Percentiles rank a stretch among this genome's conserved stretches.
These are phyloP conservation scores for Platanthera zijinensis DNA, from an alignment of 106 monocot genomes.

Conservation along the genomic window DNA sequence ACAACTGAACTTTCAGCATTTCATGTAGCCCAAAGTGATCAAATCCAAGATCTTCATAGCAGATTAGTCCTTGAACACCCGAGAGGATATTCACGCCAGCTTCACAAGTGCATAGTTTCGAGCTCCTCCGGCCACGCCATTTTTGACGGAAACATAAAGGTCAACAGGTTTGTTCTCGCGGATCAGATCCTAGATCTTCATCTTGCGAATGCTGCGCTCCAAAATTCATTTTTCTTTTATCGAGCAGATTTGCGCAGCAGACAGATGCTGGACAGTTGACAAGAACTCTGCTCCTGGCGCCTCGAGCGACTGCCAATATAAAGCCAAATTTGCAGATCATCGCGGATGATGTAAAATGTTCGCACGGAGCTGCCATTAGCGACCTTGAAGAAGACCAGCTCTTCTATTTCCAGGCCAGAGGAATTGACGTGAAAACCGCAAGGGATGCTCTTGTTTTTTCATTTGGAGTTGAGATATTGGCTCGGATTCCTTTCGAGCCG, in stretches of 20 bases:
- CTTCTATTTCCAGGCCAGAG: slow-evolving; percentile 82
- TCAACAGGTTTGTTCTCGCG: slow-evolving; percentile 51
- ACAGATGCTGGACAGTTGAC: slow-evolving; percentile 96
- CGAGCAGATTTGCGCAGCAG: slow-evolving; percentile 68
- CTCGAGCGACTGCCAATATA: slow-evolving; percentile 69
- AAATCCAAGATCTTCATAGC: slow-evolving; percentile 96
- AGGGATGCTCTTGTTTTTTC: slow-evolving; percentile 77
- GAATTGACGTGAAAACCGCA: slow-evolving; percentile 59
- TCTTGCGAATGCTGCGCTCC: neutral
- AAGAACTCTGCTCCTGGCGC: slow-evolving; percentile 71
- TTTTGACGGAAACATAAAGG: slow-evolving; percentile 87
- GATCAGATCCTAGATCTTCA: too few relatives aligned
- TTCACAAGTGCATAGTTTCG: slow-evolving; percentile 86
- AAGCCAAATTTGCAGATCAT: slow-evolving; percentile 95
- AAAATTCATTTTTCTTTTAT: neutral
- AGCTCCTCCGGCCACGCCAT: slow-evolving; percentile 58
- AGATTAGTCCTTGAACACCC: slow-evolving; percentile 79
- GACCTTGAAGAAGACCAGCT: slow-evolving; percentile 78
- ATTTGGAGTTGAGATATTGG: slow-evolving; percentile 77
- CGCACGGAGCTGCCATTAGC: slow-evolving; percentile 90
- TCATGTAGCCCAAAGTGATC: slow-evolving; percentile 62
- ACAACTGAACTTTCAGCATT: slow-evolving; percentile 66
- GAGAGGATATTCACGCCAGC: slow-evolving; percentile 72
- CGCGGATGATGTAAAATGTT: slow-evolving; percentile 90
- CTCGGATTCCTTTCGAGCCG: slow-evolving; percentile 42